Percentiles rank a stretch among this genome's conserved stretches.
Conservation (phyloP, 2,329 filamentous ascomycete genomes). For the Gnomoniopsis smithogilvyi region DNA sequence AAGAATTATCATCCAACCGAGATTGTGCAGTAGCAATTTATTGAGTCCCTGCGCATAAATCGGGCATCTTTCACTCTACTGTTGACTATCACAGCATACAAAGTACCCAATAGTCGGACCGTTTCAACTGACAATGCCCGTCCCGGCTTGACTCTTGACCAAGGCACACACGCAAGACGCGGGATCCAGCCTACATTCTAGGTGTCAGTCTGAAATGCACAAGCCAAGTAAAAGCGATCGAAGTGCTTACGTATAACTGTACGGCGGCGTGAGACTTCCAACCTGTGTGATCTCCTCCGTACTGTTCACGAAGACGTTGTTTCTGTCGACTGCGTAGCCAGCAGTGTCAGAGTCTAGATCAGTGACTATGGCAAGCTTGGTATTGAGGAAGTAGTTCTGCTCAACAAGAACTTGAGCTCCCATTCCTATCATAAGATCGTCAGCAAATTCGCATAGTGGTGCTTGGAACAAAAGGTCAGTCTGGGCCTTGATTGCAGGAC, state of each 20-base stretch:
- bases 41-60: no score
- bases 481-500: background rate
- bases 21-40: no score
- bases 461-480: background rate
- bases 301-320: conserved; percentile 42
- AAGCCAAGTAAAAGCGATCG: background rate
- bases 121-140: conserved; percentile 8
- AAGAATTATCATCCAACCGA: no score
- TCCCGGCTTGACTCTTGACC: conserved; percentile 4
- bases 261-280: conserved; percentile 30
- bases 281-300: conserved; percentile 31
- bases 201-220: background rate
- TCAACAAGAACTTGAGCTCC: conserved; percentile 51
- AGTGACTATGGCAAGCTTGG: conserved; percentile 37
- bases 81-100: background rate
- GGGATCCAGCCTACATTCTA: conserved; percentile 2
- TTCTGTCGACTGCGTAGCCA: conserved; percentile 40
- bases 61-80: no score
- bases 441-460: background rate
- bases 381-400: conserved; percentile 44
- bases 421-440: conserved; percentile 19
- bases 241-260: conserved; percentile 32
- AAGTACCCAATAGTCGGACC: background rate
- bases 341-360: conserved; percentile 42
- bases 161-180: conserved; percentile 10